phyloP scores from a whole-genome alignment of 768 basidiomycete genomes.

The Russula sp. region DNA sequence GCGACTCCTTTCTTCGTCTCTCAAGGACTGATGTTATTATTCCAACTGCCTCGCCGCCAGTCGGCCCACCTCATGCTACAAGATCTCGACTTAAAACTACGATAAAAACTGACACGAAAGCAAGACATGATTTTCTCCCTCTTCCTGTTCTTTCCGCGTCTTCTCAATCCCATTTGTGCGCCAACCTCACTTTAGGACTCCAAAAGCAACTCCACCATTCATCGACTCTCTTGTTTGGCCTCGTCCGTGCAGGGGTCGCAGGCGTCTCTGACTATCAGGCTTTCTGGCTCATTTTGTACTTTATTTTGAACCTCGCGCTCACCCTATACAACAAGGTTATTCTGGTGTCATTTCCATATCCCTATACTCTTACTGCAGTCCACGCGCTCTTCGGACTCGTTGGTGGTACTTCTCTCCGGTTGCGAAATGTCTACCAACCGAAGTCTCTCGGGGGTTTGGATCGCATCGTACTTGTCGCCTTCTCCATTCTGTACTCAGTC shows the following conservation, averaged over 20 bases:
- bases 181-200: neutral
- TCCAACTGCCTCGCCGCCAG: neutral
- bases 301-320: constrained; percentile 84
- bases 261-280: constrained; percentile 26
- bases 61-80: neutral
- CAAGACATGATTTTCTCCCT: constrained; percentile 15
- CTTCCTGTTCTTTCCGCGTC: constrained; percentile 19
- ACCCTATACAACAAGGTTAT: constrained; percentile 96
- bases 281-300: constrained; percentile 79
- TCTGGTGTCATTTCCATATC: constrained; percentile 89
- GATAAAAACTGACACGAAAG: neutral
- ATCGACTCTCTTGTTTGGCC: neutral
- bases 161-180: constrained; percentile 5
- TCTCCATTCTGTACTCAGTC: constrained; percentile 87
- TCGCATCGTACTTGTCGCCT: constrained; percentile 64
- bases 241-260: neutral
- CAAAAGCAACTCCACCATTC: constrained; percentile 1
- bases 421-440: constrained; percentile 56
- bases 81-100: neutral
- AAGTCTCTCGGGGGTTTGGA: constrained; percentile 51
- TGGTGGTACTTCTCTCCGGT: constrained; percentile 69
- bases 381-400: constrained; percentile 85
- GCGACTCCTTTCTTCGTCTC: neutral
- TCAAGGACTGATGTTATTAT: neutral
- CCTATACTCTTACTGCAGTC: constrained; percentile 90